These are phyloP conservation scores for Mycena chlorophos DNA, from an alignment of 768 basidiomycete species.

Conservation along the genomic window DNA sequence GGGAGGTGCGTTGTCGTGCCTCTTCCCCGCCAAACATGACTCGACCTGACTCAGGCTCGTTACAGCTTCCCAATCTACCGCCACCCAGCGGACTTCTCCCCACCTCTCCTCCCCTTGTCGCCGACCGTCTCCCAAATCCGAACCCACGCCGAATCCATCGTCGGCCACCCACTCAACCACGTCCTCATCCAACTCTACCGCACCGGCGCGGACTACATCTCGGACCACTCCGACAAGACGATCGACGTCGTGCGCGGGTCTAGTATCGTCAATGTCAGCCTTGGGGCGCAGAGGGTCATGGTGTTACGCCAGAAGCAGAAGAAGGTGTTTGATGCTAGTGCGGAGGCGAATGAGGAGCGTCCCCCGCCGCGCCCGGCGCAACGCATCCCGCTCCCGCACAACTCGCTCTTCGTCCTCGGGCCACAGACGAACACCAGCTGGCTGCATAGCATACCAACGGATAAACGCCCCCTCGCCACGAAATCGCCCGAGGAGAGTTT, in stretches of 20 bases:
- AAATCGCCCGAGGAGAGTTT: conserved; percentile 59
- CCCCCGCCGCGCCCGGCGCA: conserved; percentile 45
- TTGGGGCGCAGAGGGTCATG: conserved; percentile 79
- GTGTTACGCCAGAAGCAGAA: conserved; percentile 70
- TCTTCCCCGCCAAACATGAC: background rate
- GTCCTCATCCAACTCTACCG: conserved; percentile 84
- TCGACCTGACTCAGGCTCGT: background rate
- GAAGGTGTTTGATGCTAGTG: conserved; percentile 31
- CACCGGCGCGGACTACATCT: conserved; percentile 77
- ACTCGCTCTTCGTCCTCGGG: conserved; percentile 82
- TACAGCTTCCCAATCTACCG: conserved; percentile 75
- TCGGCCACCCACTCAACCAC: conserved; percentile 74
- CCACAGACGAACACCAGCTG: conserved; percentile 70
- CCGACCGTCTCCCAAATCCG: conserved; percentile 68
- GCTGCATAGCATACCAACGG: conserved; percentile 76
- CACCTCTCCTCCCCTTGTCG: conserved; percentile 65
- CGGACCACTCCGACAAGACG: conserved; percentile 86
- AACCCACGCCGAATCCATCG: conserved; percentile 55
- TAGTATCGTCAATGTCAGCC: conserved; percentile 76
- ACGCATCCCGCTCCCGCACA: conserved; percentile 73
- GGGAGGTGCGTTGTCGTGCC: conserved; percentile 36
- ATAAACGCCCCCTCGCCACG: conserved; percentile 58
- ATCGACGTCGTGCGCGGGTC: conserved; percentile 76
- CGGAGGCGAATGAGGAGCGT: background rate
- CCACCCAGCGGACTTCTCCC: conserved; percentile 79